Percentiles rank a stretch among this genome's conserved stretches.
Evolutionary conservation across 208 protist genomes (phyloP).

Genomic region (Acanthamoeba pearcei): DNA sequence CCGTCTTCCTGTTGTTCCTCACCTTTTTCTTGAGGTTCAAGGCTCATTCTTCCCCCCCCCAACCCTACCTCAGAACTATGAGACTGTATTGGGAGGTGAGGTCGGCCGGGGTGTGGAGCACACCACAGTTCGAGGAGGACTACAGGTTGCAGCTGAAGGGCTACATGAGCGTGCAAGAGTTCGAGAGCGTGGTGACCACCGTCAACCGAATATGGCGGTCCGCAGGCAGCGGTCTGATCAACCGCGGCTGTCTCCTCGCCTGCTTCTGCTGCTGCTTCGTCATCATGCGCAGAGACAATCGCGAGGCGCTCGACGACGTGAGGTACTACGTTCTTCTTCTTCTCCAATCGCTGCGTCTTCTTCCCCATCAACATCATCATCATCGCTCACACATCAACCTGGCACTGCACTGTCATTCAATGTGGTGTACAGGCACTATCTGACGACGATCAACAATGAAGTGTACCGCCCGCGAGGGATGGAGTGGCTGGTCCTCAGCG

Average conservation of each 20-base stretch:
- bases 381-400: not conserved
- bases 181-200: not conserved
- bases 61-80: not conserved
- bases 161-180: not conserved
- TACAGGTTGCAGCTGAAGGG: not conserved
- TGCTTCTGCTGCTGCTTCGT: slow-evolving; percentile 41
- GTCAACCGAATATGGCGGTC: slow-evolving; percentile 38
- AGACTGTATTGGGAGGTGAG: slow-evolving; percentile 1
- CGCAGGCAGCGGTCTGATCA: slow-evolving; percentile 1
- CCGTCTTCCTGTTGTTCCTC: not conserved
- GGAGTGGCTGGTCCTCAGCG: slow-evolving; percentile 27
- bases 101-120: not conserved
- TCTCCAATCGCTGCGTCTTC: not conserved
- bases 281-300: not conserved
- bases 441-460: not conserved
- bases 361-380: not conserved
- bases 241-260: not conserved
- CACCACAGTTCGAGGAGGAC: slow-evolving; percentile 31
- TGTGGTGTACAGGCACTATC: not conserved
- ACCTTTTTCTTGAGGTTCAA: not conserved
- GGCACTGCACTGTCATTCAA: not conserved
- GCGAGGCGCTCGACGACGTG: not conserved
- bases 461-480: not conserved
- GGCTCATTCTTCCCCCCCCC: not conserved
- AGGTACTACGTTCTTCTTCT: not conserved